A percentile compares a stretch with the other conserved stretches of the same genome.
Conservation (phyloP, 1,284 basidiomycete genomes). For the Vanrija sp. region DNA sequence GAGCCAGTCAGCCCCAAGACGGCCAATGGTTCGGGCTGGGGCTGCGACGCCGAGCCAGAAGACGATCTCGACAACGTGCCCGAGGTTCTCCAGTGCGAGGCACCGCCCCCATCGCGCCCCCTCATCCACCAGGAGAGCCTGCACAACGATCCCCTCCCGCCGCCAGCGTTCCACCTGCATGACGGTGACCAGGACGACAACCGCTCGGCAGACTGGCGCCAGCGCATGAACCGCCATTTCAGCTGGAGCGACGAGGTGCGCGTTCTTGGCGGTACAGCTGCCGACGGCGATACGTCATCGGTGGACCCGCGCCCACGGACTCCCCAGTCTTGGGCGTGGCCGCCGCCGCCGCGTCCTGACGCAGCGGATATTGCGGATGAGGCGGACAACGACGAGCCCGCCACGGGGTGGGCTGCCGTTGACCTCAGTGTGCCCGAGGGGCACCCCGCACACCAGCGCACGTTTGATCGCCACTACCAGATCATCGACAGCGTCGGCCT, state of each 20-base stretch:
- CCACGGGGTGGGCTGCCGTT: neutral
- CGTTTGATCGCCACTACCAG: neutral
- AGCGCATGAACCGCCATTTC: neutral
- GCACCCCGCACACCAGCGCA: neutral
- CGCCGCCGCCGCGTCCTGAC: neutral
- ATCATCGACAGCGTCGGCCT: constrained; percentile 4
- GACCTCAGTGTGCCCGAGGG: neutral
- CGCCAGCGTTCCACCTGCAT: no score
- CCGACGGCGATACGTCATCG: neutral
- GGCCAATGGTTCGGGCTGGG: neutral
- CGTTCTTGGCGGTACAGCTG: constrained; percentile 2
- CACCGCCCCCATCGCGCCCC: neutral
- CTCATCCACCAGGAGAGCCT: constrained; percentile 5
- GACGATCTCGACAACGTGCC: no score
- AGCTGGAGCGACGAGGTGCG: constrained; percentile 1
- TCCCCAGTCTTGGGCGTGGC: neutral
- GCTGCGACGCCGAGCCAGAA: neutral
- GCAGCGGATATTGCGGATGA: neutral
- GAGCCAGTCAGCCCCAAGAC: neutral
- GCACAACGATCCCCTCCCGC: neutral
- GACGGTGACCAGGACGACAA: neutral
- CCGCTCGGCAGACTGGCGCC: neutral
- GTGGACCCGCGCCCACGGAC: neutral
- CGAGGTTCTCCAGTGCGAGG: neutral
- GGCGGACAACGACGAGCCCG: neutral